These are phyloP conservation scores for Pulveroboletus sp. DNA, from an alignment of 768 basidiomycete genomes.

Conservation along the genomic window DNA sequence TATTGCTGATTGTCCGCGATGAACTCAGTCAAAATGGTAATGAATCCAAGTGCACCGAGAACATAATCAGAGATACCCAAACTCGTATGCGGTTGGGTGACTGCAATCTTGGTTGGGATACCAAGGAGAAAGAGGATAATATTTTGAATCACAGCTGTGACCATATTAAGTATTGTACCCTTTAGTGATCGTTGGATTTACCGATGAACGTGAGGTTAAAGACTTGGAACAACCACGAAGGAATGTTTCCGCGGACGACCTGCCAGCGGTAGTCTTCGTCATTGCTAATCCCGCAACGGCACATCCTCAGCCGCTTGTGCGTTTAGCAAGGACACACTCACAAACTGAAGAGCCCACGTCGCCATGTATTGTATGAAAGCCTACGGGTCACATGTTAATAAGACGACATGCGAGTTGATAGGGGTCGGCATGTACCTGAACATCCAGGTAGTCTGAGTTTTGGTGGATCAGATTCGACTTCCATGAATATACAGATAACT, in stretches of 20 bases:
- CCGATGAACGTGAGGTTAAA: conserved; percentile 64
- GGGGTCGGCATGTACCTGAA: conserved; percentile 37
- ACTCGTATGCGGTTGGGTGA: conserved; percentile 46
- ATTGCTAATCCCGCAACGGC: conserved; percentile 37
- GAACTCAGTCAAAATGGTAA: conserved; percentile 66
- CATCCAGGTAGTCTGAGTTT: conserved; percentile 51
- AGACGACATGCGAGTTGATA: conserved; percentile 15
- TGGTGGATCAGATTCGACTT: neutral
- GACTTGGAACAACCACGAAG: conserved; percentile 53
- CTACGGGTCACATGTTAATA: conserved; percentile 31
- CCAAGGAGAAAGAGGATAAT: conserved; percentile 70
- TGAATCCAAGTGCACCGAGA: conserved; percentile 55
- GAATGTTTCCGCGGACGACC: conserved; percentile 59
- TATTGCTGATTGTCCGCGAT: conserved; percentile 90
- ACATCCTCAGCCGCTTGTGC: neutral
- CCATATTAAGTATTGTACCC: conserved; percentile 1
- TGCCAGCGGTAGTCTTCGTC: conserved; percentile 95
- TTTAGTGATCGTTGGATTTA: conserved; percentile 24
- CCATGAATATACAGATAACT: conserved; percentile 16
- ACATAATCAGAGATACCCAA: conserved; percentile 57
- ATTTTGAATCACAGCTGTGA: conserved; percentile 67
- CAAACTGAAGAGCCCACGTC: conserved; percentile 77
- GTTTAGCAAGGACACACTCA: conserved; percentile 30
- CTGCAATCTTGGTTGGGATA: conserved; percentile 54
- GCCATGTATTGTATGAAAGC: conserved; percentile 75